Evolutionary conservation across 306 rosid species (phyloP).

Genomic region (Cucurbita moschata): DNA sequence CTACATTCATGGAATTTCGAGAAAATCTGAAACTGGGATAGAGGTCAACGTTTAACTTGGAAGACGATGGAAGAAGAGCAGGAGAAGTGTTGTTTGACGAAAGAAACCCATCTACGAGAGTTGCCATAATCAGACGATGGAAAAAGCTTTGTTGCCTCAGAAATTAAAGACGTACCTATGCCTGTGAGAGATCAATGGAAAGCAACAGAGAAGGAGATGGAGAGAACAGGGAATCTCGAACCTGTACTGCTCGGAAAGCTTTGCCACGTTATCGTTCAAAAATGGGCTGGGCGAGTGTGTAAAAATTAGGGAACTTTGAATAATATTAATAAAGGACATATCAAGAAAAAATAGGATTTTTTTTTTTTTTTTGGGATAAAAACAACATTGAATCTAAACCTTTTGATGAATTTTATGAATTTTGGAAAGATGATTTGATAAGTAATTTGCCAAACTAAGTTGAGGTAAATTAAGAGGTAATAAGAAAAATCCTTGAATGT

Average conservation of each 20-base stretch:
- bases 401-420: no score
- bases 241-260: not conserved
- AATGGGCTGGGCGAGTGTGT: no score
- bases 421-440: no score
- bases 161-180: not conserved
- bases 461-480: no score
- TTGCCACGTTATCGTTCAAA: not conserved
- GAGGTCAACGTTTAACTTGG: constrained; percentile 5
- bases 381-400: no score
- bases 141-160: not conserved
- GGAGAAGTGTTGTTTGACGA: not conserved
- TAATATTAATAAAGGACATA: no score
- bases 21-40: constrained; percentile 2
- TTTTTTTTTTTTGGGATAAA: no score
- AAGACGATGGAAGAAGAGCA: constrained; percentile 1
- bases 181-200: not conserved
- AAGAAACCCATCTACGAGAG: constrained; percentile 6
- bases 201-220: not conserved
- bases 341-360: no score
- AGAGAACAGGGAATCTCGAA: not conserved
- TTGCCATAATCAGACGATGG: constrained; percentile 8
- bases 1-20: constrained; percentile 5
- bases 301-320: no score
- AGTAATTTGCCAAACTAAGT: no score
- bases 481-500: no score